Base-by-base conservation (phyloP, 345 rosid species). In the Acer campestre region DNA sequence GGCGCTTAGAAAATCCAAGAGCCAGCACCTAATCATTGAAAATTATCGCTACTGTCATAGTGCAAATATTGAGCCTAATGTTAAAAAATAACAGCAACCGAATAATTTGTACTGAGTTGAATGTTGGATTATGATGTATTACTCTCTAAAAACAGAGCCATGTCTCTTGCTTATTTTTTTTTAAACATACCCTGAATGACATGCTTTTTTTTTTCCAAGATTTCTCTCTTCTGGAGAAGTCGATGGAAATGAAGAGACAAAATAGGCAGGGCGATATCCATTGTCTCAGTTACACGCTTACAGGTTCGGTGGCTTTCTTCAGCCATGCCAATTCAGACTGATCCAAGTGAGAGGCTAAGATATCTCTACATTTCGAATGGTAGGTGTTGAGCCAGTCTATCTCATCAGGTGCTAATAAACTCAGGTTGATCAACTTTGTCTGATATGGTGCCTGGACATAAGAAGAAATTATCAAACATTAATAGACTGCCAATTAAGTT, bases 321-420 rank as follows among this genome's bases (percentile, higher is more conserved):
- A 94, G 92, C 99, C 99, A 96, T 31, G 88, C 88, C 86, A 81
- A 84, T 89, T 94, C 94, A 17, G 81, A 22, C 70, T 87, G 87
- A 74, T 88, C 86, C 95, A 97, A 64, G 84, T 78, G 86, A 0
- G 98, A 85, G 1, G 91, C 90, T 81, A 94, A 82, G 59, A 89
- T 84, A 62, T 94, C 97, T 64, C 91, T 83, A 77, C 99, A 94
- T 68, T 77, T 88, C 20, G 82, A 83, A 84, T 94, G 98, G 85
- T 97, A 97, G 64, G 82, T 76, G 85, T 97, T 89, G 51, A 94
- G 70, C 98, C 98, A 97, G 40, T 88, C 85, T 1, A 88, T 77
- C 90, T 94, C 99, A 71, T 91, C 94, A 0, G 88, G 85, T 9
- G 84, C 81, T 80, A 94, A 58, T 20, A 83, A 80, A 70, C 84